These are phyloP conservation scores for Pseudopyricularia cyperi DNA, from an alignment of 2,329 filamentous ascomycete species.

Conservation along the genomic window DNA sequence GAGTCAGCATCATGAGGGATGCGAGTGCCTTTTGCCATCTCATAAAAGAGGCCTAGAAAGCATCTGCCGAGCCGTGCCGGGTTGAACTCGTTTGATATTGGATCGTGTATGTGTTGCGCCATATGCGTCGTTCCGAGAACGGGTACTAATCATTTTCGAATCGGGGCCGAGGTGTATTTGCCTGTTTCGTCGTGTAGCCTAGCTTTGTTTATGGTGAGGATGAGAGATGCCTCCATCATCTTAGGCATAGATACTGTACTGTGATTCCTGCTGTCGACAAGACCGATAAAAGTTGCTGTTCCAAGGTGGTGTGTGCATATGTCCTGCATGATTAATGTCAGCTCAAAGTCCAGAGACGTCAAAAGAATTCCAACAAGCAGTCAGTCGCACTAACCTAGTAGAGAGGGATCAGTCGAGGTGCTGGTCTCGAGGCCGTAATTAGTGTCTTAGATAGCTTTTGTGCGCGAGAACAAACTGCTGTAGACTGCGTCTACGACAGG, in stretches of 20 bases:
- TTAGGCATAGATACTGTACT: not conserved
- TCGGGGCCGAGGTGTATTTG: not conserved
- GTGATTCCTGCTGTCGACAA: not conserved
- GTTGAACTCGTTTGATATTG: not conserved
- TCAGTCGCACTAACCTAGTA: not conserved
- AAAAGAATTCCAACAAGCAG: not conserved
- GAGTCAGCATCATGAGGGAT: not conserved
- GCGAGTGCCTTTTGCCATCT: not conserved
- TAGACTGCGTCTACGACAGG: slow-evolving; percentile 98
- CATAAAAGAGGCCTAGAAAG: slow-evolving; percentile 13
- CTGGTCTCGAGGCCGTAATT: slow-evolving; percentile 28
- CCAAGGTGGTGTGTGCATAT: not conserved
- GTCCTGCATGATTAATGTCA: not conserved
- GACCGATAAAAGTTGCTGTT: not conserved
- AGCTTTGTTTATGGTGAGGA: not conserved
- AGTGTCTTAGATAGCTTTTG: slow-evolving; percentile 63
- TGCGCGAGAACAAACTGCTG: slow-evolving; percentile 87
- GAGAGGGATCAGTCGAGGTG: not conserved
- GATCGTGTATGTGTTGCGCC: not conserved
- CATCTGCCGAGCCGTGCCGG: slow-evolving; percentile 8
- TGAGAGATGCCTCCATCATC: not conserved
- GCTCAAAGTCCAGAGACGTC: slow-evolving; percentile 3
- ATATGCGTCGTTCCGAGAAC: not conserved
- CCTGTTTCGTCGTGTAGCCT: not conserved
- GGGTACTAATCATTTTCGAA: not conserved